Conservation (phyloP, 2,329 filamentous ascomycete genomes). For the Seiridium unicorne region DNA sequence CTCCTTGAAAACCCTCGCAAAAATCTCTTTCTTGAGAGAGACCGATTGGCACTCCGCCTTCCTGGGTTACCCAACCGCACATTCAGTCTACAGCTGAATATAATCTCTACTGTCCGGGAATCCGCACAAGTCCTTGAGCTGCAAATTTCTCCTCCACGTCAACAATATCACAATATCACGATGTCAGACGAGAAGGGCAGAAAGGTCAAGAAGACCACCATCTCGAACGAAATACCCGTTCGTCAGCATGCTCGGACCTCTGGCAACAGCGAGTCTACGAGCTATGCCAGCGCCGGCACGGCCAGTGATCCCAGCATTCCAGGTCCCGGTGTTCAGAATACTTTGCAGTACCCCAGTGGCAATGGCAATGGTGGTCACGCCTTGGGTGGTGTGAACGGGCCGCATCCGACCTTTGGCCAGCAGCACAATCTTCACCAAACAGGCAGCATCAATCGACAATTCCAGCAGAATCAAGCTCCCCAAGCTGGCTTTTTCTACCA, state of each 20-base stretch:
- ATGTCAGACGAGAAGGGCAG: constrained; percentile 6
- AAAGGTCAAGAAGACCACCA: constrained; percentile 9
- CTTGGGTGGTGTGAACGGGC: constrained; percentile 8
- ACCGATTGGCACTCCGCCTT: too few species aligned
- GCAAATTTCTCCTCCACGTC: too few species aligned
- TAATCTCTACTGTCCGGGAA: too few species aligned
- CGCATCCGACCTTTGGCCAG: constrained; percentile 15
- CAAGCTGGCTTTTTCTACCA: constrained; percentile 8
- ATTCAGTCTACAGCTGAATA: too few species aligned
- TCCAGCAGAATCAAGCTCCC: constrained; percentile 1
- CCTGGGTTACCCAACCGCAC: too few species aligned
- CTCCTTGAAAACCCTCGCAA: too few species aligned
- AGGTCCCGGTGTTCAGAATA: neutral
- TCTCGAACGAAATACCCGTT: constrained; percentile 5
- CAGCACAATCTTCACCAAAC: constrained; percentile 16
- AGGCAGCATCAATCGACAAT: constrained; percentile 8
- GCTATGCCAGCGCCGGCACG: neutral
- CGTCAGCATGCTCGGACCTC: neutral
- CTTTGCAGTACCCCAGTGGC: neutral
- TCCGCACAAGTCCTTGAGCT: too few species aligned
- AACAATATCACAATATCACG: neutral
- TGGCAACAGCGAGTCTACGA: neutral
- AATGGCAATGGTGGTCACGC: neutral
- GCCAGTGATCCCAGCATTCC: neutral
- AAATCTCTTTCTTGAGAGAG: too few species aligned